Evolutionary conservation across 2,329 filamentous ascomycete genomes (phyloP), one percentile per base, ranked within the genome.

Genomic region (Diatrype stigma): DNA sequence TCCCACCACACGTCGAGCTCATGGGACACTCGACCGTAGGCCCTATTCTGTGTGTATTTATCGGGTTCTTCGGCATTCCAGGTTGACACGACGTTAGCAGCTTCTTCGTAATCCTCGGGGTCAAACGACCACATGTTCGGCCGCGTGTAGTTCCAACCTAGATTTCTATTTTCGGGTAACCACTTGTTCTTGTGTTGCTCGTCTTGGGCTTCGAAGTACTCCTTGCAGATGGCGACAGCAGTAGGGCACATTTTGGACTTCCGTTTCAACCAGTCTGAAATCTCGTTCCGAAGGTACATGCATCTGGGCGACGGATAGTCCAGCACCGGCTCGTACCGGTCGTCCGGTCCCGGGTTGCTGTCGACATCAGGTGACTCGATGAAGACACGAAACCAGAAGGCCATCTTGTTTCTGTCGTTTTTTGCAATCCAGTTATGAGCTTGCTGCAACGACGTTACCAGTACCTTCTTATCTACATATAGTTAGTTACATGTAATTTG

Each of bases 371-470:
- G 65, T 7, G 65, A 66, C 37, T 86, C 82, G 49, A 85, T 85
- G 7, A 87, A 68, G 26, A 86, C 80, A 49, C 83, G 80, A 50
- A 80, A 81, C 83, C 84, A 87, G 53, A 87, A 86, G 0, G 79
- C 76, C 81, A 86, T 86, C 63, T 87, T 87, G 66, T 86, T 86
- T 34, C 84, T 73, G 60, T 86, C 83, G 59, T 86, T 84, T 54
- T 85, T 85, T 50, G 83, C 82, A 1, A 82, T 84, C 82, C 84
- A 86, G 63, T 87, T 87, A 57, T 86, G 83, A 2, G 82, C 80
- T 63, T 86, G 82, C 60, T 87, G 84, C 12, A 87, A 67, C 2
- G 80, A 81, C 0, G 83, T 86, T 2, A 87, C 82, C 2, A 87
- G 71, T 1, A 87, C 70, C 60, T 85, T 86, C 58, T 87, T 86